Evolutionary conservation across 805 yeast genomes (phyloP).

Genomic region (Wickerhamiella azymoides): DNA sequence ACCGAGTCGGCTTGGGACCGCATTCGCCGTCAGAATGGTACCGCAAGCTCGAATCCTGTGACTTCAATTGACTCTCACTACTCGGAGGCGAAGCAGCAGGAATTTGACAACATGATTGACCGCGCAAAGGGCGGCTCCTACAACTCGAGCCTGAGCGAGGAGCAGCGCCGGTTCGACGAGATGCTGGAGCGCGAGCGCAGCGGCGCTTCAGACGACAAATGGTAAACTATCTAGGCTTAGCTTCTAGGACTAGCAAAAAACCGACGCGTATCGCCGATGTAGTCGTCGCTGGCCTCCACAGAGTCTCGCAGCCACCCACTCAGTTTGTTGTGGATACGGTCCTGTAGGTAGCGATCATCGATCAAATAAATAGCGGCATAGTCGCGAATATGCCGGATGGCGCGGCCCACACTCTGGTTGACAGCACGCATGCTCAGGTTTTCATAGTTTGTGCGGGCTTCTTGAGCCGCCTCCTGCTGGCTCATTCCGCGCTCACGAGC

Average conservation of each 20-base stretch:
- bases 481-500: conserved; percentile 38
- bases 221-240: neutral
- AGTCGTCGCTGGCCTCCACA: conserved; percentile 14
- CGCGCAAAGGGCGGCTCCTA: neutral
- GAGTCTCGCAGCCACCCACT: conserved; percentile 59
- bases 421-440: conserved; percentile 82
- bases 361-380: conserved; percentile 62
- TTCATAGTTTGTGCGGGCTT: conserved; percentile 54
- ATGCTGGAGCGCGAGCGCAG: conserved; percentile 15
- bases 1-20: neutral
- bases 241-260: too few relatives aligned
- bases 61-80: neutral
- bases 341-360: conserved; percentile 44
- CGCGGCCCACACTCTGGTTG: conserved; percentile 84
- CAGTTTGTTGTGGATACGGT: conserved; percentile 40
- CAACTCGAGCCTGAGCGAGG: conserved; percentile 4
- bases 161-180: conserved; percentile 15
- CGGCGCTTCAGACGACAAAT: conserved; percentile 6
- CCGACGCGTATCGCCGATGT: conserved; percentile 2
- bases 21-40: neutral
- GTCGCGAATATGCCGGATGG: conserved; percentile 73
- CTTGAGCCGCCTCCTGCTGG: conserved; percentile 20
- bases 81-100: neutral
- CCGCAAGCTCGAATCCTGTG: neutral
- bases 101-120: conserved; percentile 7